Evolutionary conservation across 208 protist species (phyloP).

Genomic region (Angomonas deanei): DNA sequence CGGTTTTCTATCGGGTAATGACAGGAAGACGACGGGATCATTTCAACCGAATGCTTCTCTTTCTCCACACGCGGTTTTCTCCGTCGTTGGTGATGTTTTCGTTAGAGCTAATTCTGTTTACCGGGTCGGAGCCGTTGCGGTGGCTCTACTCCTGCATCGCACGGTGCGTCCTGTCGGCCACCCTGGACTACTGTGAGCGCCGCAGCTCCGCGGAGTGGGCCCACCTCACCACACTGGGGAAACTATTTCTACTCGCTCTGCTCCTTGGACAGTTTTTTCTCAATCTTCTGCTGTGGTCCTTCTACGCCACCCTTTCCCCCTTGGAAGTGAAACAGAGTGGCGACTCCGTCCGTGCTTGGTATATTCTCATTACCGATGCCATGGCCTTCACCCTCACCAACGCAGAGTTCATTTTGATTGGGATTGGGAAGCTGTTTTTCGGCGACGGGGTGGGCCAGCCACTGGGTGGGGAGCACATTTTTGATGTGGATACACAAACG

Average conservation of each 20-base stretch:
- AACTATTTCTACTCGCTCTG: neutral
- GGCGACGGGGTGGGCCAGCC: too few species aligned
- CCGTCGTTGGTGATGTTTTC: neutral
- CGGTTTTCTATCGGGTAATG: neutral
- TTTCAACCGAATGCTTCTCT: neutral
- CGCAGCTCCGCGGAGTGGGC: neutral
- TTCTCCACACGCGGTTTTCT: neutral
- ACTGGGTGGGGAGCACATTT: neutral
- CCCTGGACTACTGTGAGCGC: neutral
- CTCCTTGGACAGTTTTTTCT: neutral
- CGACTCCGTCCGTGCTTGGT: neutral
- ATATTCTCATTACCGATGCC: neutral
- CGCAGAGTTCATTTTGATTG: too few species aligned
- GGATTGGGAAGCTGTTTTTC: too few species aligned
- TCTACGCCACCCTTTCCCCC: constrained; percentile 53
- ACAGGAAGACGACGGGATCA: neutral
- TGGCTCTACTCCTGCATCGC: neutral
- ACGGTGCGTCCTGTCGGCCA: neutral
- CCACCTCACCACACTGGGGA: neutral
- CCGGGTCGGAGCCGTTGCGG: neutral
- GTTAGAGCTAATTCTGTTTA: neutral
- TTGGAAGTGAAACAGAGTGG: neutral
- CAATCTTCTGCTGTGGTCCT: constrained; percentile 55
- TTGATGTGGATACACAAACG: neutral
- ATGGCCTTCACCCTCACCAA: too few species aligned